phyloP scores from a whole-genome alignment of 192 early-diverging fungal genomes.

The Podila clonocystis region DNA sequence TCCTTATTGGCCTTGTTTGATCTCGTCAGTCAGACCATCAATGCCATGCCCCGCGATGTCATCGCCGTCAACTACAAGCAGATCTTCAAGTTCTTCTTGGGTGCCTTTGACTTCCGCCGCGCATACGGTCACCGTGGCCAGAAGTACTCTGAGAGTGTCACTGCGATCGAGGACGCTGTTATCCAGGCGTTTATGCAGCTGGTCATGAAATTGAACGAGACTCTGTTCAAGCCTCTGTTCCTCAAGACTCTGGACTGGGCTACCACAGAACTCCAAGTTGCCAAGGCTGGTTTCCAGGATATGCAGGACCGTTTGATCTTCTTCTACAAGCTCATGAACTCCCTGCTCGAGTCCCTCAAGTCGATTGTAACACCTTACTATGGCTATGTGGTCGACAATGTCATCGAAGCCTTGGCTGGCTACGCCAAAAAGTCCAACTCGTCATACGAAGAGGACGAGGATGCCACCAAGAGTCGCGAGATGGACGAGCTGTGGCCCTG shows the following conservation, averaged over 20 bases:
- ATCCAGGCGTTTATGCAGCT: conserved; percentile 83
- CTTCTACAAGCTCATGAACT: conserved; percentile 55
- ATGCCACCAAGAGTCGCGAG: conserved; percentile 36
- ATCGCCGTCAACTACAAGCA: conserved; percentile 80
- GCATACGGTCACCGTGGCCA: conserved; percentile 25
- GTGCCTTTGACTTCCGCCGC: conserved; percentile 67
- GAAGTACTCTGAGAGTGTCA: conserved; percentile 50
- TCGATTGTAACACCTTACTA: conserved; percentile 80
- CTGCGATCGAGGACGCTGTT: conserved; percentile 72
- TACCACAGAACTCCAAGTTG: conserved; percentile 52
- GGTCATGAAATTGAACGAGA: conserved; percentile 93
- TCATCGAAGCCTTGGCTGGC: conserved; percentile 64
- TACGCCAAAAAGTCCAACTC: conserved; percentile 51
- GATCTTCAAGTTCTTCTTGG: conserved; percentile 89
- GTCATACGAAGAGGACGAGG: conserved; percentile 40
- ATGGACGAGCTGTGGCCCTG: conserved; percentile 78
- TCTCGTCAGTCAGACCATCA: conserved; percentile 73
- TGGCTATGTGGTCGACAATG: conserved; percentile 75
- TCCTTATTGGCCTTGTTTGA: conserved; percentile 72
- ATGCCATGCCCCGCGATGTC: conserved; percentile 68
- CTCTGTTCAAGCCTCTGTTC: conserved; percentile 94
- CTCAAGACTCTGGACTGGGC: conserved; percentile 88
- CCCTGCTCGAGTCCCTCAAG: conserved; percentile 59
- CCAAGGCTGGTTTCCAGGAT: conserved; percentile 29
- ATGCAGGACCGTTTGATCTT: conserved; percentile 48